Percentiles rank a stretch among this genome's conserved stretches.
Evolutionary conservation across 1,139 yeast species (phyloP).

Genomic region (Nakaseomyces bracarensis): DNA sequence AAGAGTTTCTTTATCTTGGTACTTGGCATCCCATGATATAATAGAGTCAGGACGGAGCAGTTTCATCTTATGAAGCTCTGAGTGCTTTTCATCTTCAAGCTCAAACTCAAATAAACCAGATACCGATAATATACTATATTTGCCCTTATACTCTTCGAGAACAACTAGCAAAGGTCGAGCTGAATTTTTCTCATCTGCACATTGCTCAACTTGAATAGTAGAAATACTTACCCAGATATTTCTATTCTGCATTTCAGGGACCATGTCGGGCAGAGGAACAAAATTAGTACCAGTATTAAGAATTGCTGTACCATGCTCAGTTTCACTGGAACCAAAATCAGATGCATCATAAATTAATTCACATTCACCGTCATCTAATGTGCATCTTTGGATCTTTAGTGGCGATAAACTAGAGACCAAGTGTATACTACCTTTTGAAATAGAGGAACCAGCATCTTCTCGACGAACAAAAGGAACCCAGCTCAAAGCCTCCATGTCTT

Average conservation of each 20-base stretch:
- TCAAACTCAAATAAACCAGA: neutral
- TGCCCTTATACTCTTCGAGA: conserved; percentile 37
- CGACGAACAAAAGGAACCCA: conserved; percentile 2
- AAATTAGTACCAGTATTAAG: conserved; percentile 47
- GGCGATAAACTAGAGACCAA: conserved; percentile 41
- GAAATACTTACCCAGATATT: conserved; percentile 46
- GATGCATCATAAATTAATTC: conserved; percentile 26
- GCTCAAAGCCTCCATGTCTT: neutral
- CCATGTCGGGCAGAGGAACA: conserved; percentile 34
- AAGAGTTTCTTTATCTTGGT: conserved; percentile 12
- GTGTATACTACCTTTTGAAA: conserved; percentile 30
- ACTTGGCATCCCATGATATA: conserved; percentile 38
- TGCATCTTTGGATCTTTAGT: conserved; percentile 39
- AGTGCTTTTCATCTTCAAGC: neutral
- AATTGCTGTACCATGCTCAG: conserved; percentile 12
- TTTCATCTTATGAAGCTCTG: neutral
- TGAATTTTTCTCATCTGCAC: conserved; percentile 38
- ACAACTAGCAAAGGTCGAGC: conserved; percentile 44
- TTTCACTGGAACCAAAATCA: conserved; percentile 22
- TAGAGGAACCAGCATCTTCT: neutral
- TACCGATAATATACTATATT: conserved; percentile 19
- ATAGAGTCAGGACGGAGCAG: conserved; percentile 40
- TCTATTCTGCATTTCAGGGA: conserved; percentile 33
- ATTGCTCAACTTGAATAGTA: conserved; percentile 31
- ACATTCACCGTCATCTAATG: conserved; percentile 37